Evolutionary conservation across 148 eudicot species (phyloP), one percentile per base, ranked within the genome.

Genomic region (Cornus suecica): DNA sequence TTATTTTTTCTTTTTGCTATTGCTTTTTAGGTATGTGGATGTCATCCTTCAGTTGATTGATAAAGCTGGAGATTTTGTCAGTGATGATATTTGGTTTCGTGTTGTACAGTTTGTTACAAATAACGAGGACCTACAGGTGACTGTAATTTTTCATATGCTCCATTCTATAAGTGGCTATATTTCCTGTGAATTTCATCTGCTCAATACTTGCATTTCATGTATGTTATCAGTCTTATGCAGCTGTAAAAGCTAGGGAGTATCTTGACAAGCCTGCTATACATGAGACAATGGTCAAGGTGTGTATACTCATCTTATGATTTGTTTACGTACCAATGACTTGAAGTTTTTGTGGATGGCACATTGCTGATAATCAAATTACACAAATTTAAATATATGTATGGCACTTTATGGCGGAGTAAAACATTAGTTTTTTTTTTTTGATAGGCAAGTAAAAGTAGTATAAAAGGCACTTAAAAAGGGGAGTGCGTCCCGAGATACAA

Each of bases 51-150:
- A 95, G 86, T 78, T 95, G 88, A 95, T 95, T 80, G 99, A 95
- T 81, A 95, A 95, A 85, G 99, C 99, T 56, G 99, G 99, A 25
- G 99, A 95, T 75, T 95, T 95, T 85, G 99, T 95, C 78, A 95
- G 99, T 80, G 99, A 92, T 86, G 97, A 92, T 86, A 92, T 90
- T 66, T 92, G 79, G 75, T 75, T 75, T 56, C 79, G 83, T 56
- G 80, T 80, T 60, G 80, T 95, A 82, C 99, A 95, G 75, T 95
- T 95, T 83, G 99, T 95, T 69, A 93, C 97, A 69, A 95, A 95
- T 83, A 95, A 95, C 69, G 99, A 95, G 80, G 99, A 95, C 79
- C 79, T 95, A 54, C 99, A 95, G 91, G 99, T 95, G 56, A 77
- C 71, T 78, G 42, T 20, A 32, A n/a, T 32, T 22, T 67, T 74